These are phyloP conservation scores for Centella asiatica DNA, from an alignment of 129 eudicot genomes.

Conservation along the genomic window DNA sequence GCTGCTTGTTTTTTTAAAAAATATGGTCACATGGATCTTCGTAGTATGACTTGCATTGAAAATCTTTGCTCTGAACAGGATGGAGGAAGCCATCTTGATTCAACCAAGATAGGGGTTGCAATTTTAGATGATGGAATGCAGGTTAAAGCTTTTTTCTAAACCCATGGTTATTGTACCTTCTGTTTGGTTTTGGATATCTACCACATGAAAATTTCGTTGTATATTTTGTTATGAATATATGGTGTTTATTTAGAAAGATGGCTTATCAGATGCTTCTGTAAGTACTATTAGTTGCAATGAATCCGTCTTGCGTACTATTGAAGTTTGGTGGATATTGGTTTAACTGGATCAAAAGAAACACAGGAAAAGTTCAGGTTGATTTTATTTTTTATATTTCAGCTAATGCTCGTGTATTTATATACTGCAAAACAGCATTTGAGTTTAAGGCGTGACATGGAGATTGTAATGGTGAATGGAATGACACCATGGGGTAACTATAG, in stretches of 20 bases:
- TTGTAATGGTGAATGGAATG: conserved; percentile 84
- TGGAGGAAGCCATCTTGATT: conserved; percentile 16
- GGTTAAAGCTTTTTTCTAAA: conserved; percentile 31
- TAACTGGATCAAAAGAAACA: too few relatives aligned
- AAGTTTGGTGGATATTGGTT: too few relatives aligned
- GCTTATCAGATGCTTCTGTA: background rate
- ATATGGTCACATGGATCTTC: conserved; percentile 31
- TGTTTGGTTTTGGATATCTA: background rate
- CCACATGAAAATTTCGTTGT: background rate
- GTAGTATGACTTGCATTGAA: conserved; percentile 9
- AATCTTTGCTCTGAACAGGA: conserved; percentile 13
- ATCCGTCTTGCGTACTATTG: too few relatives aligned
- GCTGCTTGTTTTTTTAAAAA: conserved; percentile 46
- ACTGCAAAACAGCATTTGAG: conserved; percentile 54
- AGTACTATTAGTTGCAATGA: background rate
- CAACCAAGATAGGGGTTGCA: conserved; percentile 43
- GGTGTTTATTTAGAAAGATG: too few relatives aligned
- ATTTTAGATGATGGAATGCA: conserved; percentile 96
- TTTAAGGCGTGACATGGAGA: conserved; percentile 61
- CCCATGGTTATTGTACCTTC: background rate
- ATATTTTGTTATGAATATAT: background rate
- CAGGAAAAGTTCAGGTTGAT: too few relatives aligned
- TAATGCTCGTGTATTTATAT: background rate
- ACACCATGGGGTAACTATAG: conserved; percentile 72
- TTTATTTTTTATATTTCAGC: background rate